A percentile compares a stretch with the other conserved stretches of the same genome.
Conservation (phyloP, 805 yeast genomes). For the Dipodascopsis uninucleata region DNA sequence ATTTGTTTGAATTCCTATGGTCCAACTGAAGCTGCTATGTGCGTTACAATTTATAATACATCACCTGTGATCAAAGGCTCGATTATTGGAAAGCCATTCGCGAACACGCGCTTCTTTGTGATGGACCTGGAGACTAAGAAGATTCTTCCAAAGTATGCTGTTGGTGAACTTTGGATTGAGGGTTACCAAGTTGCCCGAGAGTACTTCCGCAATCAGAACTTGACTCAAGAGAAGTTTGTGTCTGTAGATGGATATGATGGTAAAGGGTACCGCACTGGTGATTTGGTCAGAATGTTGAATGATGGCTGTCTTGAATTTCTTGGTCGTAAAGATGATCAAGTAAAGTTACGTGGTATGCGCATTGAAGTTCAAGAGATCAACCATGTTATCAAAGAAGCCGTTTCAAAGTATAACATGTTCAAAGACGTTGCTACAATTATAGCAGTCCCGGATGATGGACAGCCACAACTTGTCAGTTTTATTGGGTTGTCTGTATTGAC, state of each 20-base stretch:
- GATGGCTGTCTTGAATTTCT: conserved; percentile 29
- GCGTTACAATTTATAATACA: conserved; percentile 20
- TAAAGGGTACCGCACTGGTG: conserved; percentile 29
- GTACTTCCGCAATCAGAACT: conserved; percentile 13
- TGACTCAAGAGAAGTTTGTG: conserved; percentile 26
- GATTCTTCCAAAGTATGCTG: conserved; percentile 25
- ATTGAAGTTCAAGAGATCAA: conserved; percentile 32
- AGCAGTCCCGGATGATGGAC: not conserved
- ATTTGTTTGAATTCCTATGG: conserved; percentile 29
- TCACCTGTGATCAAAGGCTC: conserved; percentile 9
- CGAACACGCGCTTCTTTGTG: conserved; percentile 20
- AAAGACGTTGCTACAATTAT: conserved; percentile 9
- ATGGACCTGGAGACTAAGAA: conserved; percentile 5
- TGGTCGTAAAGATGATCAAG: conserved; percentile 32
- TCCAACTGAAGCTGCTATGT: conserved; percentile 30
- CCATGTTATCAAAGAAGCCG: conserved; percentile 10
- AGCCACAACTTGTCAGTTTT: conserved; percentile 23
- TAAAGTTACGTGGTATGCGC: conserved; percentile 32
- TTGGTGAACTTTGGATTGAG: conserved; percentile 33
- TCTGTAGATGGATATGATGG: conserved; percentile 1
- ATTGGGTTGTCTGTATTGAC: no score
- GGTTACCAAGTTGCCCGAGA: conserved; percentile 33
- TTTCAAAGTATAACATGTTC: not conserved
- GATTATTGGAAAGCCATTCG: conserved; percentile 26
- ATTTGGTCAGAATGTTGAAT: conserved; percentile 26